A percentile compares a stretch with the other conserved stretches of the same genome.
These are phyloP conservation scores for Globisporangium polare DNA, from an alignment of 352 stramenopile species.

Conservation along the genomic window DNA sequence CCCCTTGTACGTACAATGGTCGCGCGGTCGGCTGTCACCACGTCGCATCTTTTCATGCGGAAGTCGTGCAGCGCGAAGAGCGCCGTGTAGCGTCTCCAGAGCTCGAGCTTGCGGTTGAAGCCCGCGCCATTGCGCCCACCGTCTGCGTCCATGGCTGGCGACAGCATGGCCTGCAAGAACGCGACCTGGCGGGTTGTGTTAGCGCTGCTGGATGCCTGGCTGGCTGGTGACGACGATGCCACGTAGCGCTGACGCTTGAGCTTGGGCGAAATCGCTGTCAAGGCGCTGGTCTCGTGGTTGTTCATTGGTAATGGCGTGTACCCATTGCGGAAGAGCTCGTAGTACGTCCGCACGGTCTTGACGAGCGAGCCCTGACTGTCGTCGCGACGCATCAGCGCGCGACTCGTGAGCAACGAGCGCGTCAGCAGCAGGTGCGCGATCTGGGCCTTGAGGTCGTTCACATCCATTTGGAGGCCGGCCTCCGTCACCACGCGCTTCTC, in stretches of 20 bases:
- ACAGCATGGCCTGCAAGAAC: slow-evolving; percentile 7
- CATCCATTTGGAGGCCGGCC: slow-evolving; percentile 10
- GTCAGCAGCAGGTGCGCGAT: slow-evolving; percentile 17
- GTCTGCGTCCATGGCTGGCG: slow-evolving; percentile 3
- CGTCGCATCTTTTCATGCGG: background rate
- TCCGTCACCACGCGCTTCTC: slow-evolving; percentile 9
- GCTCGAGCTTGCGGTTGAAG: too few relatives aligned
- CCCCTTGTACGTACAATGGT: slow-evolving; percentile 2
- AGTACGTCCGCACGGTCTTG: background rate
- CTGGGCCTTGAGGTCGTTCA: slow-evolving; percentile 23
- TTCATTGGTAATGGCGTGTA: slow-evolving; percentile 1
- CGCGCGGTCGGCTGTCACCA: background rate
- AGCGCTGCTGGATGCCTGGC: background rate
- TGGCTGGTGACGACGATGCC: background rate
- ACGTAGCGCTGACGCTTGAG: background rate
- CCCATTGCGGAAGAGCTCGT: slow-evolving; percentile 9
- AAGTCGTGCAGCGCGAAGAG: slow-evolving; percentile 9
- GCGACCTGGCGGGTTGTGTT: background rate
- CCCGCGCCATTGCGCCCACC: slow-evolving; percentile 7
- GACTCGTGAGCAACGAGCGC: slow-evolving; percentile 13
- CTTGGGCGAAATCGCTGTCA: background rate
- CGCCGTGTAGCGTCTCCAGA: background rate
- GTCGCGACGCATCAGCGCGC: slow-evolving; percentile 1
- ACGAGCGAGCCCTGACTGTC: slow-evolving; percentile 6
- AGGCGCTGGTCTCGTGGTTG: background rate